These are phyloP conservation scores for Rostrohypoxylon terebratum DNA, from an alignment of 495 filamentous ascomycete species.

Conservation along the genomic window DNA sequence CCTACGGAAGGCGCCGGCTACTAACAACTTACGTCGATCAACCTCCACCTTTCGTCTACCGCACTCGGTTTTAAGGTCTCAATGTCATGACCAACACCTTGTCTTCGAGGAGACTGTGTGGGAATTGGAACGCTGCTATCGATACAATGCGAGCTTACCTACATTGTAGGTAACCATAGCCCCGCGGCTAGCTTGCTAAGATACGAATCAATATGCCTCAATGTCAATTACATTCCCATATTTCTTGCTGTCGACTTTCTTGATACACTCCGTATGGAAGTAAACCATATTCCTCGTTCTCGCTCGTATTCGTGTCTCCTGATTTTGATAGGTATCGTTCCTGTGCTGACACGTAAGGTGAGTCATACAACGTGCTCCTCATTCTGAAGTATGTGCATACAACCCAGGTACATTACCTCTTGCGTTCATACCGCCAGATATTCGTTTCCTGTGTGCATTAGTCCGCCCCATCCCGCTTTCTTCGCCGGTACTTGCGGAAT, in stretches of 20 bases:
- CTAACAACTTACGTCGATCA: neutral
- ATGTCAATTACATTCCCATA: conserved; percentile 2
- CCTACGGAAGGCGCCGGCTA: neutral
- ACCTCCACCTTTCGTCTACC: neutral
- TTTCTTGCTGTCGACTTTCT: neutral
- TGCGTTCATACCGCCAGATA: neutral
- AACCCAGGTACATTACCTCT: neutral
- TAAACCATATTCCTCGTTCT: neutral
- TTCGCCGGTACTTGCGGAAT: neutral
- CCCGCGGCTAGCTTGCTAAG: neutral
- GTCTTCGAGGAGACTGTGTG: neutral
- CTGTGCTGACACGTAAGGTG: neutral
- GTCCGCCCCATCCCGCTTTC: neutral
- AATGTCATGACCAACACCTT: neutral
- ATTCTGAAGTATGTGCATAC: neutral
- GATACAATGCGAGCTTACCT: neutral
- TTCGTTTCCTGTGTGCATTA: neutral
- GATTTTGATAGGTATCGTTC: neutral
- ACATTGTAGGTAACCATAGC: neutral
- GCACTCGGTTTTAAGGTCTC: neutral
- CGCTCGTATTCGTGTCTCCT: neutral
- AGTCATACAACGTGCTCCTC: neutral
- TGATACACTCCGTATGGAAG: neutral
- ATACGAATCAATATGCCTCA: conserved; percentile 5
- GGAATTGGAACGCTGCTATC: neutral